These are phyloP conservation scores for Postia placenta DNA, from an alignment of 768 basidiomycete species.

Conservation along the genomic window DNA sequence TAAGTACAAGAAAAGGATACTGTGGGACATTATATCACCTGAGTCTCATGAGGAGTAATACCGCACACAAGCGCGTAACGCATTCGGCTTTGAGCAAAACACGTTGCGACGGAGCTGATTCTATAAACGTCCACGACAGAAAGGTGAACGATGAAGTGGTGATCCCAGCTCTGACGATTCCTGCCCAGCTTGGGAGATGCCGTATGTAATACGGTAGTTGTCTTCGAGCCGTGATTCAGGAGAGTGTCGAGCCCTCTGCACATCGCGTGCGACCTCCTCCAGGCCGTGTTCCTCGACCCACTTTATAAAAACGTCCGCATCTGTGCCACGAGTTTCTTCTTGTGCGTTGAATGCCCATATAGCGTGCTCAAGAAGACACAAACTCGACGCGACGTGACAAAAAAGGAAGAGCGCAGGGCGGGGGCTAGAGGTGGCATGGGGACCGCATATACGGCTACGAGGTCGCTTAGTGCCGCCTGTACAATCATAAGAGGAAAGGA, in stretches of 20 bases:
- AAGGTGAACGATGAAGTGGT: no score
- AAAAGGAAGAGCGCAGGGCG: constrained; percentile 55
- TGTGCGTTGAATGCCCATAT: constrained; percentile 43
- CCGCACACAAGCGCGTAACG: no score
- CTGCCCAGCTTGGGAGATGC: no score
- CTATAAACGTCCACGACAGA: no score
- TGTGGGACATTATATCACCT: no score
- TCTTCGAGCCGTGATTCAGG: not conserved
- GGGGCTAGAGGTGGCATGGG: constrained; percentile 42
- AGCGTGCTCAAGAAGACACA: constrained; percentile 64
- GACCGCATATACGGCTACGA: constrained; percentile 34
- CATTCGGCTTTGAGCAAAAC: no score
- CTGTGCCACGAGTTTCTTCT: constrained; percentile 28
- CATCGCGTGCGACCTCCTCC: constrained; percentile 23
- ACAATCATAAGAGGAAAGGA: constrained; percentile 22
- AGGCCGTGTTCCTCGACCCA: constrained; percentile 41
- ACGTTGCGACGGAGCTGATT: no score
- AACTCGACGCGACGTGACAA: constrained; percentile 45
- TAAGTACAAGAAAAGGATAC: no score
- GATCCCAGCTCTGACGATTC: no score
- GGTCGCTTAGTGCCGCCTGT: constrained; percentile 31
- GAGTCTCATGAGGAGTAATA: no score
- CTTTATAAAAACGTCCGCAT: constrained; percentile 46
- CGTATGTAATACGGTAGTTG: constrained; percentile 17
- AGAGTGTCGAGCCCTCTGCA: constrained; percentile 10